Base-by-base conservation (phyloP, 257 asterid species). In the Solanum piurae region DNA sequence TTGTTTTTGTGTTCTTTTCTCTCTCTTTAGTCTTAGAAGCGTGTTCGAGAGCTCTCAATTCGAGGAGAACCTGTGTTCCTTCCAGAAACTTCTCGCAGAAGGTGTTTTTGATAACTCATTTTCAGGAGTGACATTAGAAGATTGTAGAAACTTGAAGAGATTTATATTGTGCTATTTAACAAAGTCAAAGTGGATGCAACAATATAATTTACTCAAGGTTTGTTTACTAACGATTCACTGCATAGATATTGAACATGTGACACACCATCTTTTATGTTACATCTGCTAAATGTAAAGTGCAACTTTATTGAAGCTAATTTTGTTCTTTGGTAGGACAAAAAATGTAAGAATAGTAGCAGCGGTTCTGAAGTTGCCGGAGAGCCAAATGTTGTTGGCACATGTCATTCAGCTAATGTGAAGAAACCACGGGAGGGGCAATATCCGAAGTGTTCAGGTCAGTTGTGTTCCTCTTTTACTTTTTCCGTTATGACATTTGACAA, bases 41-140 rank as follows among this genome's bases (percentile, higher is more conserved):
- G 90, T 95, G 98, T 95, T 95, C 38, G 89, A 88, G 40, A 94
- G 98, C 89, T 88, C 87, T 80, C 93, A 92, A 86, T 91, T 95
- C 88, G 89, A 90, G 93, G 98, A 94, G 91, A 93, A 90, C 55
- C 20, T 94, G 85, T 86, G 89, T 79, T 91, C 94, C 82, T 95
- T 94, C 93, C 98, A 95, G 90, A 94, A 91, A 88, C 94, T 95
- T 87, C 96, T 95, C 31, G 93, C 92, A 7, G 96, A 91, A 85
- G 98, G 98, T 55, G 93, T 94, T 88, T 90, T 95, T 10, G 96
- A 95, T 87, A 92, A 90, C 92, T 90, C 96, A 10, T 58, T 91
- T 18, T 68, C 92, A n/a, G 95, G 95, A 84, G 85, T 91, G 87
- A 91, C 89, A 77, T 55, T 89, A 66, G 96, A 94, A 87, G 96